Evolutionary conservation across 805 yeast species (phyloP).

Genomic region (Sugiyamaella boreocaroliniensis): DNA sequence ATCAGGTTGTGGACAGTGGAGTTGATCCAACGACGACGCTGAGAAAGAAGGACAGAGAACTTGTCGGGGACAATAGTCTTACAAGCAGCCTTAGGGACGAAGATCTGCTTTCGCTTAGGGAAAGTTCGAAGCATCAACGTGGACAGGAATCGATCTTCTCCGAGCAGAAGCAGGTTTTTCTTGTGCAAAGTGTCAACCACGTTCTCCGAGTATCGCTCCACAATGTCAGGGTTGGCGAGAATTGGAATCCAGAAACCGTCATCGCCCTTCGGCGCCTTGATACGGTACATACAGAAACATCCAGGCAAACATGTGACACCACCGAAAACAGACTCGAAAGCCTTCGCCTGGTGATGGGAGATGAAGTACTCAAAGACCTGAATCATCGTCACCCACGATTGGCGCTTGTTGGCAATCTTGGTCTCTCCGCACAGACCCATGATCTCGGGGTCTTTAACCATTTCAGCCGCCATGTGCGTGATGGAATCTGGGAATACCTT

Average conservation of each 20-base stretch:
- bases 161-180: constrained; percentile 76
- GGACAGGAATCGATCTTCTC: constrained; percentile 85
- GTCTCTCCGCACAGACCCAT: constrained; percentile 98
- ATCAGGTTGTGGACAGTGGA: constrained; percentile 90
- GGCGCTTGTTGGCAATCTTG: constrained; percentile 74
- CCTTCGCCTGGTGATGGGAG: constrained; percentile 91
- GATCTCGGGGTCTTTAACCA: constrained; percentile 76
- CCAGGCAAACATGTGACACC: constrained; percentile 95
- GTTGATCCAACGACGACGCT: constrained; percentile 95
- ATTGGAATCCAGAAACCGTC: constrained; percentile 89
- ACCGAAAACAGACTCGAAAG: constrained; percentile 89
- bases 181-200: constrained; percentile 77
- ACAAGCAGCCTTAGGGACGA: constrained; percentile 88
- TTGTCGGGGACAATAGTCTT: constrained; percentile 82
- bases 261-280: constrained; percentile 66
- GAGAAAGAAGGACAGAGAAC: constrained; percentile 74
- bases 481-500: constrained; percentile 77
- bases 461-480: constrained; percentile 81
- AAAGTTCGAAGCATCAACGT: constrained; percentile 83
- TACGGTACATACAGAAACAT: constrained; percentile 88
- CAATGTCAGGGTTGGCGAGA: constrained; percentile 87
- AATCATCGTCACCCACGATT: constrained; percentile 86
- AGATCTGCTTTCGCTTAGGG: constrained; percentile 82
- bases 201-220: constrained; percentile 84
- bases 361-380: constrained; percentile 93